A percentile compares a stretch with the other conserved stretches of the same genome.
These are phyloP conservation scores for Whalleya microplaca DNA, from an alignment of 2,329 filamentous ascomycete species.

Conservation along the genomic window DNA sequence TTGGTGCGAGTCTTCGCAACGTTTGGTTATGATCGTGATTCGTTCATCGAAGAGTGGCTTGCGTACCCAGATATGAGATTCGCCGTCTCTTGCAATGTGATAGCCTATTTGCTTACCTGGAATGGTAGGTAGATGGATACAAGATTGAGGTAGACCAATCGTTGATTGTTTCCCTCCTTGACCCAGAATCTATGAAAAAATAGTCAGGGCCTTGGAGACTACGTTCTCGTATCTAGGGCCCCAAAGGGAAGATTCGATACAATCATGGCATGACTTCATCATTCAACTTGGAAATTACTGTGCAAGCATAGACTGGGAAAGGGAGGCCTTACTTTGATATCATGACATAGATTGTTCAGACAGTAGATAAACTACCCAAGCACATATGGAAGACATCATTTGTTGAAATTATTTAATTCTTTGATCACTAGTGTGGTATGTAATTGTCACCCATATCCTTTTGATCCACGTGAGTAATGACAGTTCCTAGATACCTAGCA, in stretches of 20 bases:
- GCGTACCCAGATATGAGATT: background rate
- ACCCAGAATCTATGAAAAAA: background rate
- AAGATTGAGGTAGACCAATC: slow-evolving; percentile 66
- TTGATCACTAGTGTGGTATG: too few relatives aligned
- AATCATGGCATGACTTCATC: background rate
- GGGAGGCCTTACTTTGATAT: too few relatives aligned
- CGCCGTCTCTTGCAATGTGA: slow-evolving; percentile 68
- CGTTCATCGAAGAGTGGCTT: background rate
- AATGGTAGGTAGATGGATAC: slow-evolving; percentile 49
- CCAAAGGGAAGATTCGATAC: slow-evolving; percentile 6
- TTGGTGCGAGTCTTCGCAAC: background rate
- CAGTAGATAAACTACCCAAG: too few relatives aligned
- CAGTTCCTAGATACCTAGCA: background rate
- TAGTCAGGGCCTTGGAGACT: background rate
- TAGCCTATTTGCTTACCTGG: slow-evolving; percentile 62
- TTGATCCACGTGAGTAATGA: too few relatives aligned
- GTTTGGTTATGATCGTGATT: background rate
- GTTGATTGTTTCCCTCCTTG: background rate
- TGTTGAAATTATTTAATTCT: too few relatives aligned
- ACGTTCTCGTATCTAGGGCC: background rate
- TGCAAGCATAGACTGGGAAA: too few relatives aligned
- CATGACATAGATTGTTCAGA: too few relatives aligned
- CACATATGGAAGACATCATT: too few relatives aligned
- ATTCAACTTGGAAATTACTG: too few relatives aligned
- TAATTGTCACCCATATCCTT: too few relatives aligned